Conservation (phyloP, 441 rosid genomes). For the Gossypium laxum region DNA sequence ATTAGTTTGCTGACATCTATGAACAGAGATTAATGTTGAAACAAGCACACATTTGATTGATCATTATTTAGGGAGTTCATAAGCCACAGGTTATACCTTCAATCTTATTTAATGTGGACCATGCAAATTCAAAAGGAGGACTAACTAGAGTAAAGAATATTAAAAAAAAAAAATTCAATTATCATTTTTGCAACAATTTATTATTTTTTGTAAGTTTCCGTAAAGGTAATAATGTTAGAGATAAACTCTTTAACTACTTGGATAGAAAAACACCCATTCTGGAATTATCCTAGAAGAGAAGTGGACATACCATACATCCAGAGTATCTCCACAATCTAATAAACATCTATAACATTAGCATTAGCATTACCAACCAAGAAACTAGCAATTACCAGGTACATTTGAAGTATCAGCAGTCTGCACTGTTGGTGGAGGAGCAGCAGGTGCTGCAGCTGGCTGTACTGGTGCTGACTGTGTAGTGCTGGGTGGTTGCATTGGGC, state of each 20-base stretch:
- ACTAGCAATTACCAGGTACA: conserved; percentile 63
- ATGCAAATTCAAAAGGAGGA: not conserved
- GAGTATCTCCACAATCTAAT: conserved; percentile 6
- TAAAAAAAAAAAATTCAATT: not conserved
- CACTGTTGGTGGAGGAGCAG: conserved; percentile 82
- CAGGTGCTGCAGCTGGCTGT: conserved; percentile 53
- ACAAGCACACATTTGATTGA: not conserved
- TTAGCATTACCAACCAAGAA: conserved; percentile 1
- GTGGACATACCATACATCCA: not conserved
- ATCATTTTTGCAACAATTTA: not conserved
- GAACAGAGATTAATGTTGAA: not conserved
- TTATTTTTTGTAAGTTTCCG: not conserved
- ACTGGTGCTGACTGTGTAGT: conserved; percentile 50
- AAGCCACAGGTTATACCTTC: not conserved
- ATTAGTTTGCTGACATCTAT: not conserved
- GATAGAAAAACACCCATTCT: not conserved
- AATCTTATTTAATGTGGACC: not conserved
- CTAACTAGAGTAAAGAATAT: not conserved
- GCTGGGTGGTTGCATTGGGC: conserved; percentile 63
- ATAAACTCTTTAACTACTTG: not conserved
- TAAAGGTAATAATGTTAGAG: not conserved
- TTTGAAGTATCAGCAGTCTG: conserved; percentile 83
- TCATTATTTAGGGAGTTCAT: not conserved
- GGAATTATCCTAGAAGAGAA: not conserved
- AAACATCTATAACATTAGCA: not conserved